Conservation (phyloP, 2,329 filamentous ascomycete species). For the Penicillium oxalicum region DNA sequence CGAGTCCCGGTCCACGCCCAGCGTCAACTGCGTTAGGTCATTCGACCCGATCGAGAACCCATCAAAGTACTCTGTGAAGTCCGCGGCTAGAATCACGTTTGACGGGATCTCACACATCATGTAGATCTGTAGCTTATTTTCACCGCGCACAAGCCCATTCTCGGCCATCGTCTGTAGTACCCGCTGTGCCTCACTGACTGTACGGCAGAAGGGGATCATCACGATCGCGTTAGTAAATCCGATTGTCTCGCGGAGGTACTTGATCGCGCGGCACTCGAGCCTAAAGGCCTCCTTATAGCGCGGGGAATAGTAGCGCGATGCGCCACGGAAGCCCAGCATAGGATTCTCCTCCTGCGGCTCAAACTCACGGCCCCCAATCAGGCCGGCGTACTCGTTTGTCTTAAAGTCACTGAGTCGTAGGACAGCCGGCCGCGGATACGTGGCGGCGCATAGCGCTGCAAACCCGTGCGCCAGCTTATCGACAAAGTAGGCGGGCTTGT, state of each 20-base stretch:
- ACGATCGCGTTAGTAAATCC: constrained; percentile 37
- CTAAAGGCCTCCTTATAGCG: constrained; percentile 36
- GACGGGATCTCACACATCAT: constrained; percentile 42
- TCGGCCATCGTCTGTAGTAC: constrained; percentile 33
- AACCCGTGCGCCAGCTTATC: constrained; percentile 35
- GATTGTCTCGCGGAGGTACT: constrained; percentile 33
- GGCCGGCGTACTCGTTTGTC: constrained; percentile 38
- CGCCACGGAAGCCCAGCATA: constrained; percentile 40
- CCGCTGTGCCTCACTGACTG: constrained; percentile 30
- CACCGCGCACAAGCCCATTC: constrained; percentile 34
- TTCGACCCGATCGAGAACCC: constrained; percentile 42
- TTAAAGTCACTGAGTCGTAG: constrained; percentile 41
- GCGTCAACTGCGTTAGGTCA: constrained; percentile 37
- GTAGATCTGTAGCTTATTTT: constrained; percentile 34
- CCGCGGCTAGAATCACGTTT: constrained; percentile 35
- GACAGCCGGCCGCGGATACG: constrained; percentile 36
- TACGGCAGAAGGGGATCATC: constrained; percentile 39
- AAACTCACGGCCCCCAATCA: constrained; percentile 37
- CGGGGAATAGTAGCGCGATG: constrained; percentile 39
- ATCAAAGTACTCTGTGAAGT: constrained; percentile 36
- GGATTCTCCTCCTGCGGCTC: constrained; percentile 38
- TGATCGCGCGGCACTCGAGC: constrained; percentile 37
- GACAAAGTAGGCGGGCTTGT: constrained; percentile 37
- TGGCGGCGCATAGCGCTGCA: constrained; percentile 34
- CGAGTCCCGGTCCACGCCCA: constrained; percentile 38